Evolutionary conservation across 2,329 filamentous ascomycete species (phyloP).

Genomic region (Neopestalotiopsis rosae): DNA sequence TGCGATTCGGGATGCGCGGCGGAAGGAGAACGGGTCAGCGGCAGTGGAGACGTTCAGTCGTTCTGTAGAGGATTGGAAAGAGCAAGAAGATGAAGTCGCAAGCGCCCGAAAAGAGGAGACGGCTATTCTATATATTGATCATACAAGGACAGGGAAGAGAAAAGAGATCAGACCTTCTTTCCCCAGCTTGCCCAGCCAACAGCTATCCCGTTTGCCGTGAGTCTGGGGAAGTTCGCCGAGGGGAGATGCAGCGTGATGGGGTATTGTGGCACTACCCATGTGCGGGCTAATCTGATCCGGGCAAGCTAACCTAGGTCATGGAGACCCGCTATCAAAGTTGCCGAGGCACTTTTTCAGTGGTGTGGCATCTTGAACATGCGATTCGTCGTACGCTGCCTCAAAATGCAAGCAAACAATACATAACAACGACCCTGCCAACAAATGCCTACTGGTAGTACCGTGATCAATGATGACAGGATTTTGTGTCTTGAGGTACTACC

Average conservation of each 20-base stretch:
- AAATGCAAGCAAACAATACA: background rate
- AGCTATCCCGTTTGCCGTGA: conserved; percentile 5
- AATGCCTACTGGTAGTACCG: background rate
- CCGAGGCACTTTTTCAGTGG: conserved; percentile 14
- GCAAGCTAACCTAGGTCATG: background rate
- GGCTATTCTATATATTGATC: background rate
- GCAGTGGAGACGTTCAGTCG: background rate
- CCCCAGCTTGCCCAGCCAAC: background rate
- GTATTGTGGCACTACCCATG: conserved; percentile 3
- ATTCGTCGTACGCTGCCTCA: background rate
- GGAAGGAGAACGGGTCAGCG: background rate
- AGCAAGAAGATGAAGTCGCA: background rate
- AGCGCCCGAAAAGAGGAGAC: background rate
- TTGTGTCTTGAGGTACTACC: background rate
- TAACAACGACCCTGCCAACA: background rate
- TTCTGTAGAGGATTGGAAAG: background rate
- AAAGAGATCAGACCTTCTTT: conserved; percentile 1
- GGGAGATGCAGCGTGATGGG: conserved; percentile 7
- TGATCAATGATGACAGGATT: background rate
- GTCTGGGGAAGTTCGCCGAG: conserved; percentile 18
- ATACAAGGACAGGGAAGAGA: background rate
- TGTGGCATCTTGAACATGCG: conserved; percentile 9
- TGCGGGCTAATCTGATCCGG: background rate
- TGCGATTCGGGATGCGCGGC: background rate
- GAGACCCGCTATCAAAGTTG: conserved; percentile 7